Percentiles rank a stretch among this genome's conserved stretches.
phyloP scores from a whole-genome alignment of 1,284 basidiomycete species.

The Fomitiporia mediterranea region DNA sequence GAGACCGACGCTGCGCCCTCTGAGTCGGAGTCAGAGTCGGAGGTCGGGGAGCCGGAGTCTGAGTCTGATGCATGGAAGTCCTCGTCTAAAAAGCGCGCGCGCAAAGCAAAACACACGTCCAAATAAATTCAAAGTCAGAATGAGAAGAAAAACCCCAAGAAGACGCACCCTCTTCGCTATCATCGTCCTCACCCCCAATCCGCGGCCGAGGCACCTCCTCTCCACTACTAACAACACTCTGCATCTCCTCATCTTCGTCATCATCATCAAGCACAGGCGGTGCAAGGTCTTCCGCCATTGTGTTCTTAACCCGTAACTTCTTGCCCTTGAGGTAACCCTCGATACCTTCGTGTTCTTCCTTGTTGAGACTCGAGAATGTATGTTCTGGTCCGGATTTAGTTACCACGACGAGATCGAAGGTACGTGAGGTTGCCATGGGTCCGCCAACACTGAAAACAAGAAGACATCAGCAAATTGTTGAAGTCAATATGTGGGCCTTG shows the following conservation, averaged over 20 bases:
- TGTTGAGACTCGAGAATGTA: slow-evolving; percentile 90
- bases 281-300: slow-evolving; percentile 85
- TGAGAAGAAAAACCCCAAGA: not conserved
- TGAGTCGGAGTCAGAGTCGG: slow-evolving; percentile 64
- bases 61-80: slow-evolving; percentile 86
- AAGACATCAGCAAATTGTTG: not conserved
- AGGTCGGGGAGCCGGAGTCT: slow-evolving; percentile 75
- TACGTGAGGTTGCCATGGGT: slow-evolving; percentile 82
- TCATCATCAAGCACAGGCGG: slow-evolving; percentile 67
- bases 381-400: slow-evolving; percentile 80
- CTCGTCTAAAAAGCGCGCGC: too few species aligned
- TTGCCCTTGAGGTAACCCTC: slow-evolving; percentile 85
- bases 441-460: slow-evolving; percentile 64
- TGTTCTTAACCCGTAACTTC: slow-evolving; percentile 93
- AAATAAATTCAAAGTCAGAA: slow-evolving; percentile 7
- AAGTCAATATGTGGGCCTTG: not conserved
- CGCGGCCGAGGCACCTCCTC: slow-evolving; percentile 58
- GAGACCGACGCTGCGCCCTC: slow-evolving; percentile 78
- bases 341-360: slow-evolving; percentile 90
- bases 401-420: slow-evolving; percentile 92
- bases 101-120: too few species aligned
- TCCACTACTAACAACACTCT: slow-evolving; percentile 67
- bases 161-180: slow-evolving; percentile 75
- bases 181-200: slow-evolving; percentile 63
- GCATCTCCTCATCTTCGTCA: slow-evolving; percentile 84